These are phyloP conservation scores for Colletotrichum lini DNA, from an alignment of 2,329 filamentous ascomycete genomes.

Conservation along the genomic window DNA sequence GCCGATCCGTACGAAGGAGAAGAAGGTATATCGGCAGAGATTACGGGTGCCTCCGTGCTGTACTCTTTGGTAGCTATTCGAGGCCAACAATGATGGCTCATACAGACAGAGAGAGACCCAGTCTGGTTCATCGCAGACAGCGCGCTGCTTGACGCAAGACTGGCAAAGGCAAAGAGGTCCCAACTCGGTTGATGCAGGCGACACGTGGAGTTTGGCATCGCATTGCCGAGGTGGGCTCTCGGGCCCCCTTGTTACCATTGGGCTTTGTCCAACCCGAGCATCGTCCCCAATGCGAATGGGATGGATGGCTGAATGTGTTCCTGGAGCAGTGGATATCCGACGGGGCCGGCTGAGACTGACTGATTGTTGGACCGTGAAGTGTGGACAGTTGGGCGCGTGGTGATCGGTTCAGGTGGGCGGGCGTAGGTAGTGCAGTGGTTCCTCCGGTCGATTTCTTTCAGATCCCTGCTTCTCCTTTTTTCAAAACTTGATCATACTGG, in stretches of 20 bases:
- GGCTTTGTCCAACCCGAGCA: not conserved
- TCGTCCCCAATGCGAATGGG: constrained; percentile 7
- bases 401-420: constrained; percentile 16
- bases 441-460: constrained; percentile 2
- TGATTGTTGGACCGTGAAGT: too few species aligned
- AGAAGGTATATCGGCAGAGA: too few species aligned
- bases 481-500: not conserved
- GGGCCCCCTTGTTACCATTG: not conserved
- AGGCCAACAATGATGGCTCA: not conserved
- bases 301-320: not conserved
- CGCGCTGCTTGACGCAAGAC: not conserved
- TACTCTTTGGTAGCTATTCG: not conserved
- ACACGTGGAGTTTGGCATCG: constrained; percentile 25
- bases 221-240: constrained; percentile 8
- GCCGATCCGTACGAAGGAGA: not conserved
- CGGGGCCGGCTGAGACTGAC: not conserved
- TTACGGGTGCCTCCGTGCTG: too few species aligned
- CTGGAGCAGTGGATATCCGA: not conserved
- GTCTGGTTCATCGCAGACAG: not conserved
- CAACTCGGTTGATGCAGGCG: constrained; percentile 24
- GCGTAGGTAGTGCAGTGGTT: not conserved
- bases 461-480: constrained; percentile 2
- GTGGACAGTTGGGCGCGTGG: constrained; percentile 1
- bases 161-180: constrained; percentile 8
- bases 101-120: not conserved